Evolutionary conservation across 345 rosid genomes (phyloP), one percentile per base, ranked within the genome.

Genomic region (Noccaea caerulescens): DNA sequence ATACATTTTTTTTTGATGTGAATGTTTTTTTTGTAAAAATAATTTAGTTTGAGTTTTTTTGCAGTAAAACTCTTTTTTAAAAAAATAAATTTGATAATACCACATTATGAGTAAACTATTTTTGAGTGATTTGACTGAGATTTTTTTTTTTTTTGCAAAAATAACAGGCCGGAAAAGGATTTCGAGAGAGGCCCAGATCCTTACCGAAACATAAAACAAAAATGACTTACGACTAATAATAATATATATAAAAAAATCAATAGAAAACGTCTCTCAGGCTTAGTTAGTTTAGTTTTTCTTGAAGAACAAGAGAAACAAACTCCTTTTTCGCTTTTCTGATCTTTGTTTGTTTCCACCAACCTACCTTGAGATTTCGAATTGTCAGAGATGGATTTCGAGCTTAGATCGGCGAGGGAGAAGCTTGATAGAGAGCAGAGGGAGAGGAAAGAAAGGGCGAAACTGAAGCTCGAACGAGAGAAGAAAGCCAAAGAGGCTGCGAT

Each of bases 351-450:
- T 41, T 61, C 4, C 47, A n/a, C 30, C 51, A 62, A 20, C 69
- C 69, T 8, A 34, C 64, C 43, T 30, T 27, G 16, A 65, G 55
- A 64, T 66, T 60, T 42, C 72, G 41, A 58, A 58, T 58, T 12
- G 12, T 36, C n/a, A 30, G 30, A 50, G 68, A 88, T 88, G 99
- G 99, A 95, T 85, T 92, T 85, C 62, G 96, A 92, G 84, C 82
- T 95, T 73, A 80, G 98, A 76, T 87, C 93, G 42, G 97, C 94
- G 67, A 85, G 87, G 41, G 98, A 92, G 85, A 88, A 87, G 91
- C 92, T 95, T 8, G 91, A 92, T 67, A 90, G 72, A 72, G 99
- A 95, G 58, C 98, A 95, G 68, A 84, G 74, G 67, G 97, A 90
- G 75, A 84, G 98, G 74, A 95, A 95, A 46, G 84, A 85, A 49